These are phyloP conservation scores for Kalmanozyma brasiliensis DNA, from an alignment of 1,284 basidiomycete genomes.

Conservation along the genomic window DNA sequence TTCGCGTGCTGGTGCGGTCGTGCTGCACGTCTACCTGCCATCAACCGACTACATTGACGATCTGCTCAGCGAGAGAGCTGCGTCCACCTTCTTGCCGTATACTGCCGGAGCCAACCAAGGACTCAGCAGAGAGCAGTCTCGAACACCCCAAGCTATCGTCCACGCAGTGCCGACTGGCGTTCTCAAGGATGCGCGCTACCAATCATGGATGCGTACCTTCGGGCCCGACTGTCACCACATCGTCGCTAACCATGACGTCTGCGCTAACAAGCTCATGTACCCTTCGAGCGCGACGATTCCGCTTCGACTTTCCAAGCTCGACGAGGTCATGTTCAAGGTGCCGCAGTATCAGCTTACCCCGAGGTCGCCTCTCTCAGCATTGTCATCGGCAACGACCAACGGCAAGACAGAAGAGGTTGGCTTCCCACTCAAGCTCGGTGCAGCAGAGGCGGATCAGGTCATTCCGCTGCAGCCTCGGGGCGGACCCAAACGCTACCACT, in stretches of 20 bases:
- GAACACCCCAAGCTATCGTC: slow-evolving; percentile 70
- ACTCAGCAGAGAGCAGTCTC: slow-evolving; percentile 68
- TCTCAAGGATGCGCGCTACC: slow-evolving; percentile 77
- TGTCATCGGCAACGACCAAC: not conserved
- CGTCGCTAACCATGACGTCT: slow-evolving; percentile 73
- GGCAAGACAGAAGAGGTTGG: not conserved
- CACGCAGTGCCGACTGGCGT: slow-evolving; percentile 55
- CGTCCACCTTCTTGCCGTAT: slow-evolving; percentile 72
- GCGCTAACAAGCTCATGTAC: slow-evolving; percentile 78
- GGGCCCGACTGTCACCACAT: slow-evolving; percentile 72
- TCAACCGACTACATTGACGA: slow-evolving; percentile 76
- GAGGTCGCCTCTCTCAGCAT: slow-evolving; percentile 2
- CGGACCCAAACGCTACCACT: slow-evolving; percentile 19
- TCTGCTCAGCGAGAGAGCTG: slow-evolving; percentile 69
- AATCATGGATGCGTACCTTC: slow-evolving; percentile 78
- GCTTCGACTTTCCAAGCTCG: slow-evolving; percentile 78
- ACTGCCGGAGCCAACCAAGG: slow-evolving; percentile 23
- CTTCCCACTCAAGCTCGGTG: slow-evolving; percentile 17
- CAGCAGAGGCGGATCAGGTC: slow-evolving; percentile 34
- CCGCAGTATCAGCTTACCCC: slow-evolving; percentile 72
- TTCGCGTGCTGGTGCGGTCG: slow-evolving; percentile 75
- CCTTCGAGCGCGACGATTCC: slow-evolving; percentile 79
- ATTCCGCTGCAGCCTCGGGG: slow-evolving; percentile 45
- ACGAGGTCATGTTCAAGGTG: slow-evolving; percentile 78
- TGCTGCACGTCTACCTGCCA: slow-evolving; percentile 73